Evolutionary conservation across 1,139 yeast species (phyloP), one percentile per base, ranked within the genome.

Genomic region (Yamadazyma blattariae): DNA sequence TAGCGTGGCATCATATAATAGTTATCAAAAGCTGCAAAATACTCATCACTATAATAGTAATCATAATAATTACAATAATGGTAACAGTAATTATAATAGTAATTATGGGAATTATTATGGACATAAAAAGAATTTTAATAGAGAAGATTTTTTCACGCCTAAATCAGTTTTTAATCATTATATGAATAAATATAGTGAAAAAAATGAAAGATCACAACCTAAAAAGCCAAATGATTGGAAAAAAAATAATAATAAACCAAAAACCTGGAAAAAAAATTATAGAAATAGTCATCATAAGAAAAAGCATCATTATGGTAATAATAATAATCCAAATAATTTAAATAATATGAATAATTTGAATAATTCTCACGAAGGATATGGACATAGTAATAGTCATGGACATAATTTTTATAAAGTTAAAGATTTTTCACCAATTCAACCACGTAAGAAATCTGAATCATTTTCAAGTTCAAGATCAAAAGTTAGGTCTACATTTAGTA

Each of bases 111-210:
- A 25, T 21, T 17, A 25, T 15, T 10, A 18, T 20, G 13, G 14
- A 18, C 44, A 45, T 35, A 39, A 42, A 31, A 52, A 45, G 32
- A 58, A 56, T 27, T 82, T 77, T 51, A 77, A 75, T 47, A 69
- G 90, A 40, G 83, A 79, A 46, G 90, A 83, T 51, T 81, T 73
- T 47, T 83, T 82, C 52, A 83, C 94, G 2, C 94, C 94, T 2
- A 84, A 82, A 40, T 79, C 89, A 18, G 83, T 79, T 5, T 76
- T 79, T 47, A 77, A 76, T 44, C 82, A 79, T 47, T 82, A 82
- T 51, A 74, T 82, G 82, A 87, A 78, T 47, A 82, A 82, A 46
- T 79, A 79, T 43, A 77, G 79, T 26, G 79, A 68, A 41, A 40
- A 40, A 14, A 37, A 43, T 37, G 46, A 47, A 32, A 38, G 46